Base-by-base conservation (phyloP, 176 grass and related monocot genomes). In the Cocos nucifera region DNA sequence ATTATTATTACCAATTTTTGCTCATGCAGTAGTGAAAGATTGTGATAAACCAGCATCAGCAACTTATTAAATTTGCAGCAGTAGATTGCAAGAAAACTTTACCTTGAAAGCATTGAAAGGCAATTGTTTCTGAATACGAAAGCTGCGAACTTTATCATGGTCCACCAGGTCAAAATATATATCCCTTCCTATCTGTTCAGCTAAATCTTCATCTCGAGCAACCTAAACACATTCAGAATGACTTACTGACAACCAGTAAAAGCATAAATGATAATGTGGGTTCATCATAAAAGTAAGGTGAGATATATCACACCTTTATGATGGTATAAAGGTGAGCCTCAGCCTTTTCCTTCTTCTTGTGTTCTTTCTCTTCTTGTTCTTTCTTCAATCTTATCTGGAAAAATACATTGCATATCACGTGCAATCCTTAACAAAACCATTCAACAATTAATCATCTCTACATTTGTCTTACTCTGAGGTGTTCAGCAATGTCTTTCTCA, bases 151-250 rank as follows among this genome's bases (percentile, higher is more conserved):
- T 69, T 98, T 98, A 69, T 92, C 93, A 80, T 98, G 86, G 59
- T 98, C 93, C 4, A 98, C 88, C 78, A 98, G 81, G 85, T 98
- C 87, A 76, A 98, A 98, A 72, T 85, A 98, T 76, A 86, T 89
- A 53, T 92, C 93, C 82, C 78, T 92, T 59, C 94, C 94, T 68
- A 98, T 98, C 72, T 98, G 94, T 71, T 59, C 57, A 22, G 66
- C 64, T 57, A 98, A 89, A 69, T 98, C 88, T 54, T 86, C 82
- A 83, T 89, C 82, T 66, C 76, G 79, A 32, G 88, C 94, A 63
- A 98, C 94, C 94, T 98, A 61, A 51, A 80, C 17, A 24, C 22
- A 63, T 49, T 48, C 4, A 20, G 15, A 78, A 29, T 20, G 65
- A 49, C 35, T 44, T 44, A 44, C 1, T 12, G 10, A 44, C 35